Evolutionary conservation across 139 green algal species (phyloP).

Genomic region (Zygnema cylindricum): DNA sequence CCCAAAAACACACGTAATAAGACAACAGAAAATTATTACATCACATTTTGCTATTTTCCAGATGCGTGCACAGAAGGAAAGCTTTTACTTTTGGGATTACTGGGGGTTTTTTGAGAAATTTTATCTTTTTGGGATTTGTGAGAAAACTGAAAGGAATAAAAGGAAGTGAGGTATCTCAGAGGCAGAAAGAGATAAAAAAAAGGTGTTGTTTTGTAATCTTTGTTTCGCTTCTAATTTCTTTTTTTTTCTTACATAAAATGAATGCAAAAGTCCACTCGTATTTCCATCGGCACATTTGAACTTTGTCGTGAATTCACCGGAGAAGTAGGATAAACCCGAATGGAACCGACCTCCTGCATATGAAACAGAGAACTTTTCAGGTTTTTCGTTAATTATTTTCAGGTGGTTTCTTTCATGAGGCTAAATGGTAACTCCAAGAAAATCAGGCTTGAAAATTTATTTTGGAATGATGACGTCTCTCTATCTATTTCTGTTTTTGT

Average conservation of each 20-base stretch:
- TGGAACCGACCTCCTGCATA: constrained; percentile 19
- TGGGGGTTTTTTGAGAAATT: not conserved
- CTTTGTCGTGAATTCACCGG: constrained; percentile 25
- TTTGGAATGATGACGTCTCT: too few species aligned
- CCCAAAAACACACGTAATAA: not conserved
- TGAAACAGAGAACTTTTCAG: too few species aligned
- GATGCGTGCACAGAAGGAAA: not conserved
- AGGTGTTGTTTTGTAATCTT: too few species aligned
- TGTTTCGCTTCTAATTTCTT: too few species aligned
- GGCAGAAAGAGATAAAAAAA: too few species aligned
- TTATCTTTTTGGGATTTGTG: not conserved
- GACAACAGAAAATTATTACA: not conserved
- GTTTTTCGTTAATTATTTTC: too few species aligned
- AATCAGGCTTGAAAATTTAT: too few species aligned
- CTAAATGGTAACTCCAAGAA: too few species aligned
- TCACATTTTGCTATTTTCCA: too few species aligned
- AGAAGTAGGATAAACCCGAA: constrained; percentile 12
- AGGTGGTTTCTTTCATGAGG: too few species aligned
- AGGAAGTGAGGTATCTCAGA: too few species aligned
- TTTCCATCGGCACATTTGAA: constrained; percentile 44
- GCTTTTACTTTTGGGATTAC: not conserved
- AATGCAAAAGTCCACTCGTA: constrained; percentile 7
- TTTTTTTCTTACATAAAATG: constrained; percentile 54
- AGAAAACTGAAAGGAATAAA: not conserved
- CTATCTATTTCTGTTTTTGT: too few species aligned